Conservation (phyloP, 495 filamentous ascomycete species). For the Penicillium coprophilum region DNA sequence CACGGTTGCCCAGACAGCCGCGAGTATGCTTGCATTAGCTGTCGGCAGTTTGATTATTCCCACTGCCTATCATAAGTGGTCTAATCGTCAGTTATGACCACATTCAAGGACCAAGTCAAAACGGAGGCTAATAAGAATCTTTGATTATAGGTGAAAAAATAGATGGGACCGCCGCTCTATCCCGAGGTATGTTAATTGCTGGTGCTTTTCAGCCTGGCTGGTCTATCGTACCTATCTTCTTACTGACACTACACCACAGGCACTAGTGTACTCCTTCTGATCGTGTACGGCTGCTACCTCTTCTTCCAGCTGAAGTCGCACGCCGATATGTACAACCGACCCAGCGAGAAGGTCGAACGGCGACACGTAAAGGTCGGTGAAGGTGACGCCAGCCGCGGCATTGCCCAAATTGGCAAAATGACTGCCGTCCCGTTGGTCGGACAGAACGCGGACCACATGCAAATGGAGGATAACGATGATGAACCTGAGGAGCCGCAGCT, state of each 20-base stretch:
- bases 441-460: conserved; percentile 44
- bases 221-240: neutral
- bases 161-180: conserved; percentile 31
- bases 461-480: conserved; percentile 49
- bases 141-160: conserved; percentile 13
- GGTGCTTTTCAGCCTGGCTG: neutral
- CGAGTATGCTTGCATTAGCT: conserved; percentile 75
- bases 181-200: conserved; percentile 36
- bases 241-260: conserved; percentile 35
- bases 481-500: conserved; percentile 74
- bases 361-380: conserved; percentile 51
- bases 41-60: conserved; percentile 83
- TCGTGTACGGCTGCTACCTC: conserved; percentile 76
- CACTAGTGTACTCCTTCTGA: conserved; percentile 69
- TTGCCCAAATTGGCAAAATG: conserved; percentile 61
- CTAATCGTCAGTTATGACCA: conserved; percentile 29
- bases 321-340: conserved; percentile 66
- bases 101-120: neutral
- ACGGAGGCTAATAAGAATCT: conserved; percentile 6
- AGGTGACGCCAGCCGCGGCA: conserved; percentile 57
- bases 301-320: conserved; percentile 84
- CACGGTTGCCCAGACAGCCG: conserved; percentile 88
- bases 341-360: conserved; percentile 67
- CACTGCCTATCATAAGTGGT: conserved; percentile 72
- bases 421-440: conserved; percentile 40